phyloP scores from a whole-genome alignment of 768 basidiomycete species.

The Pleurotus pulmonarius region DNA sequence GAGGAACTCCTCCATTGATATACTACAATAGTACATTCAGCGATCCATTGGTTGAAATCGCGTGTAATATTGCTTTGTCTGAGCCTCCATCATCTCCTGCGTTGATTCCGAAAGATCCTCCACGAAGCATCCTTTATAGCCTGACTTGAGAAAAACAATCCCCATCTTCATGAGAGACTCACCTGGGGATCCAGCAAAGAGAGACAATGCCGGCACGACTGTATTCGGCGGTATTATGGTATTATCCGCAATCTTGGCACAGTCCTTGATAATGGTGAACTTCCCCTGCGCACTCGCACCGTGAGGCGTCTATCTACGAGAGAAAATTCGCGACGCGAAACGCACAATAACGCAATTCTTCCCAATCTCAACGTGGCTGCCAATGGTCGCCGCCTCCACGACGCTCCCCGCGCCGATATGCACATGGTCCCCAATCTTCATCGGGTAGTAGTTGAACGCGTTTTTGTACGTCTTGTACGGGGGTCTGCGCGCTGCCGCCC shows the following conservation, averaged over 20 bases:
- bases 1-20: slow-evolving; percentile 33
- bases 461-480: slow-evolving; percentile 89
- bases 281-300: slow-evolving; percentile 61
- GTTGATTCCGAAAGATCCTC: slow-evolving; percentile 91
- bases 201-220: slow-evolving; percentile 83
- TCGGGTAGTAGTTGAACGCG: slow-evolving; percentile 95
- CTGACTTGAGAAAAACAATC: not conserved
- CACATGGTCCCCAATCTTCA: slow-evolving; percentile 95
- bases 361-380: slow-evolving; percentile 91
- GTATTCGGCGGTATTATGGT: slow-evolving; percentile 90
- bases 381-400: slow-evolving; percentile 93
- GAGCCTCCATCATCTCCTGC: slow-evolving; percentile 84
- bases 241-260: slow-evolving; percentile 84
- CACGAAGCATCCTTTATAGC: slow-evolving; percentile 62
- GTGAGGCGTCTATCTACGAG: too few species aligned
- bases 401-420: slow-evolving; percentile 87
- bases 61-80: slow-evolving; percentile 82
- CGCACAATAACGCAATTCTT: slow-evolving; percentile 92
- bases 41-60: slow-evolving; percentile 68
- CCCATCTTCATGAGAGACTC: slow-evolving; percentile 13
- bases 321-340: slow-evolving; percentile 7
- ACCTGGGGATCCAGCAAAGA: slow-evolving; percentile 92
- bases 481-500: slow-evolving; percentile 42
- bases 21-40: slow-evolving; percentile 3
- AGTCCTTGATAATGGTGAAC: slow-evolving; percentile 96